Percentiles rank a stretch among this genome's conserved stretches.
Conservation (phyloP, 1,284 basidiomycete species). For the Melampsora americana region DNA sequence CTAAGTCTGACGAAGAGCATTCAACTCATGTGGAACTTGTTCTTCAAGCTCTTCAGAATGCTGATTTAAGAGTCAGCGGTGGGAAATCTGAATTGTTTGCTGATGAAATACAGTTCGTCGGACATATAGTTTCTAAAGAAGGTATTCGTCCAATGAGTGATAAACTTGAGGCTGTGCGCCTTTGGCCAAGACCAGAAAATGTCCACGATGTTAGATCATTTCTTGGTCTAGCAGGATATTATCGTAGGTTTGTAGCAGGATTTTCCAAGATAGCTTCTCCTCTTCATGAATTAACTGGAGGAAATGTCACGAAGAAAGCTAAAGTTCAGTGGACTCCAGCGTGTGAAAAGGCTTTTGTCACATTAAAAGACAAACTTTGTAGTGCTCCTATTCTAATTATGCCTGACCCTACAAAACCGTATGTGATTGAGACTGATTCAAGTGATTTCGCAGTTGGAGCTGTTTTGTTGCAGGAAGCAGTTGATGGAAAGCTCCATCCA, state of each 20-base stretch:
- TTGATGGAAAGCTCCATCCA: slow-evolving; percentile 3
- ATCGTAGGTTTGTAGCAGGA: too few relatives aligned
- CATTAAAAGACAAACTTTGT: not conserved
- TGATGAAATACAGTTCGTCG: too few relatives aligned
- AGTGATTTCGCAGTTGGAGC: slow-evolving; percentile 15
- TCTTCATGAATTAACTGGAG: slow-evolving; percentile 9
- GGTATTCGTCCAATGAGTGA: not conserved
- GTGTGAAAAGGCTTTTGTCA: not conserved
- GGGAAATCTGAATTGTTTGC: too few relatives aligned
- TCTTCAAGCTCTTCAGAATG: too few relatives aligned
- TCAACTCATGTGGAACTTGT: too few relatives aligned
- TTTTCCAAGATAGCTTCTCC: slow-evolving; percentile 5
- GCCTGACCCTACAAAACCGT: not conserved
- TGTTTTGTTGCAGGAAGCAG: slow-evolving; percentile 30
- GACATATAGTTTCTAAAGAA: not conserved
- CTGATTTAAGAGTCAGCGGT: too few relatives aligned
- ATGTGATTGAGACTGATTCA: too few relatives aligned
- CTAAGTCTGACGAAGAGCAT: not conserved
- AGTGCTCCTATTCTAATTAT: not conserved
- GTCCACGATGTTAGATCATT: slow-evolving; percentile 17
- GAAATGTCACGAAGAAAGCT: not conserved
- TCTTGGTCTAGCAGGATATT: slow-evolving; percentile 2
- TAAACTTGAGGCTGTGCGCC: not conserved
- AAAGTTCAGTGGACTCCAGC: not conserved
- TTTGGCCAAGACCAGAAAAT: slow-evolving; percentile 14